Evolutionary conservation across 2,329 filamentous ascomycete species (phyloP).

Genomic region (Pestalotiopsis sp.): DNA sequence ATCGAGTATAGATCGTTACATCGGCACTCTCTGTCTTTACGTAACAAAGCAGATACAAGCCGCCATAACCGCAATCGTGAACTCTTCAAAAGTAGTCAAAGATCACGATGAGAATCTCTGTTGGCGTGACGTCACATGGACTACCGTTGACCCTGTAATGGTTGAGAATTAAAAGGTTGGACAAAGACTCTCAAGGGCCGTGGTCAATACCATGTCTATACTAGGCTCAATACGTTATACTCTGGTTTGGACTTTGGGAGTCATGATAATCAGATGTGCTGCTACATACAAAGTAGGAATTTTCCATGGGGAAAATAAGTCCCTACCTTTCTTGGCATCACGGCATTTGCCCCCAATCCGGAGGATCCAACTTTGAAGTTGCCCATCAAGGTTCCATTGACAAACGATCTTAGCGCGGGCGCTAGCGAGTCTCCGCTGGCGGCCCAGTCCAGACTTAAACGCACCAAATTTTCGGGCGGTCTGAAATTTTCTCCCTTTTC

Average conservation of each 20-base stretch:
- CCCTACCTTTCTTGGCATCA: background rate
- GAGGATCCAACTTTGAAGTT: background rate
- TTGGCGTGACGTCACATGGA: too few relatives aligned
- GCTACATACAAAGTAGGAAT: background rate
- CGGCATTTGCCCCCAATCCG: background rate
- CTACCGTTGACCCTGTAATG: too few relatives aligned
- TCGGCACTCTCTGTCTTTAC: background rate
- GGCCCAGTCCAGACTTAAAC: background rate
- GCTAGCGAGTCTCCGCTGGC: background rate
- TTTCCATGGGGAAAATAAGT: background rate
- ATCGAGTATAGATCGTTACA: background rate
- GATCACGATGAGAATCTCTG: too few relatives aligned
- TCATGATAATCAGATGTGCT: background rate
- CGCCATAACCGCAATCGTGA: background rate
- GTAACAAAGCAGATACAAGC: background rate
- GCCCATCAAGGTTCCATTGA: background rate
- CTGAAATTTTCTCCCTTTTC: constrained; percentile 13
- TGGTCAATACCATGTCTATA: too few relatives aligned
- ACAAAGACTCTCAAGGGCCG: too few relatives aligned
- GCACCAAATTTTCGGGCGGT: background rate
- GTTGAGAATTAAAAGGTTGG: too few relatives aligned
- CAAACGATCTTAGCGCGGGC: background rate
- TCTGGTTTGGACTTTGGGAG: too few relatives aligned
- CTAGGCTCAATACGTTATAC: too few relatives aligned
- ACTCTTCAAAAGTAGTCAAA: too few relatives aligned